Evolutionary conservation across 345 rosid genomes (phyloP).

Genomic region (Kandelia obovata): DNA sequence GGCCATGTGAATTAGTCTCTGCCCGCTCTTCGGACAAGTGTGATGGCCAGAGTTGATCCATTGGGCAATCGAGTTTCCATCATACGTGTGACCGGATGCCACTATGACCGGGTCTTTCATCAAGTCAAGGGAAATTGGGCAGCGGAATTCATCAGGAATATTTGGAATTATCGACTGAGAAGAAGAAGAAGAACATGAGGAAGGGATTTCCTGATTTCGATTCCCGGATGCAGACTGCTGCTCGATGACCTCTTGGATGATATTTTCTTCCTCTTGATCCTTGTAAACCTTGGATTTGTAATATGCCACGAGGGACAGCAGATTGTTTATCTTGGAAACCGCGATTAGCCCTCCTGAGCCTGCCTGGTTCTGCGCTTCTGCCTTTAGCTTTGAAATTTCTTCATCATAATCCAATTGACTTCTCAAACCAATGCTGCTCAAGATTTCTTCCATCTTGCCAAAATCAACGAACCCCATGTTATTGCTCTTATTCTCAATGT

Average conservation of each 20-base stretch:
- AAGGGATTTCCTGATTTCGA: slow-evolving; percentile 33
- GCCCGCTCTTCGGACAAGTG: slow-evolving; percentile 64
- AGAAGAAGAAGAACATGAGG: slow-evolving; percentile 37
- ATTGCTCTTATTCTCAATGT: slow-evolving; percentile 39
- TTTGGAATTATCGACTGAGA: slow-evolving; percentile 33
- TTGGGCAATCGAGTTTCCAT: slow-evolving; percentile 54
- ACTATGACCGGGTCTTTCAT: slow-evolving; percentile 68
- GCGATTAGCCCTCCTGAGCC: slow-evolving; percentile 62
- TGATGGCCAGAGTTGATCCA: slow-evolving; percentile 74
- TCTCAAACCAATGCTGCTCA: slow-evolving; percentile 47
- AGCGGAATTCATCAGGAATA: slow-evolving; percentile 58
- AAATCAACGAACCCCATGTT: slow-evolving; percentile 35
- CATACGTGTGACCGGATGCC: slow-evolving; percentile 63
- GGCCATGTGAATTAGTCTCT: slow-evolving; percentile 62
- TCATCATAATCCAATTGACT: slow-evolving; percentile 40
- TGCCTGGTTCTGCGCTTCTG: slow-evolving; percentile 56
- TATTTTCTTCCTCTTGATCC: slow-evolving; percentile 27
- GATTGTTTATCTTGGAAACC: slow-evolving; percentile 62
- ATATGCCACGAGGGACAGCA: slow-evolving; percentile 46
- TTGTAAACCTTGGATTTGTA: slow-evolving; percentile 41
- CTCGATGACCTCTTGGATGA: slow-evolving; percentile 21
- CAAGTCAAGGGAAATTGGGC: slow-evolving; percentile 64
- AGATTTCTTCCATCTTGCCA: slow-evolving; percentile 30
- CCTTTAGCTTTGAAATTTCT: slow-evolving; percentile 49
- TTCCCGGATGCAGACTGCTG: slow-evolving; percentile 16